Evolutionary conservation across 768 basidiomycete species (phyloP).

Genomic region (Lactarius sanguifluus): DNA sequence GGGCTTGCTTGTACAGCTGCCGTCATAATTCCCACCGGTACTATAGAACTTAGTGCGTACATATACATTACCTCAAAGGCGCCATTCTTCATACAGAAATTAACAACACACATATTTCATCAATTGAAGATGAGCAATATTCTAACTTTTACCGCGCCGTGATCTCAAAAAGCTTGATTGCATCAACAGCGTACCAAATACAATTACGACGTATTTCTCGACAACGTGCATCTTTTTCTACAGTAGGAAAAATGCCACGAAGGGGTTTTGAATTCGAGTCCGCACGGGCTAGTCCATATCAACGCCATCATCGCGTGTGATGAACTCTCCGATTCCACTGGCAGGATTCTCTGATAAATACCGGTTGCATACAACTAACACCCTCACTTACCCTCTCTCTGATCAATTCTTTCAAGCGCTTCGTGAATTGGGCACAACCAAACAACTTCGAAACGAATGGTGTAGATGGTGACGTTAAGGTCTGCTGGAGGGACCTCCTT

Average conservation of each 20-base stretch:
- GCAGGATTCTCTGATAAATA: neutral
- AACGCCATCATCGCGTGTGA: neutral
- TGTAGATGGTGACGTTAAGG: neutral
- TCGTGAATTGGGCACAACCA: neutral
- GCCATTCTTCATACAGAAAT: slow-evolving; percentile 10
- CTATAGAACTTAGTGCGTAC: slow-evolving; percentile 22
- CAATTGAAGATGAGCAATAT: neutral
- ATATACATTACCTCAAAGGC: slow-evolving; percentile 21
- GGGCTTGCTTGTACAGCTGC: slow-evolving; percentile 20
- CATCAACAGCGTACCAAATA: neutral
- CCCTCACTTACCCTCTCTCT: neutral
- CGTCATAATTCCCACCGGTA: slow-evolving; percentile 19
- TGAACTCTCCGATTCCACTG: neutral
- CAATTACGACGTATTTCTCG: neutral
- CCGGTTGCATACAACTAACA: neutral
- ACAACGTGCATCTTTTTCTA: neutral
- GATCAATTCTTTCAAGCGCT: neutral
- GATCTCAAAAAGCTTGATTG: neutral
- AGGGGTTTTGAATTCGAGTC: neutral
- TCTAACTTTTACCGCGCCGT: neutral
- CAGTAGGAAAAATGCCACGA: neutral
- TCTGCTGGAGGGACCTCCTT: neutral
- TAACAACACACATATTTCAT: neutral
- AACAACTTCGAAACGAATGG: neutral
- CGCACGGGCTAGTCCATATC: neutral